Evolutionary conservation across 192 early-diverging fungal species (phyloP).

Genomic region (Coemansia javaensis): DNA sequence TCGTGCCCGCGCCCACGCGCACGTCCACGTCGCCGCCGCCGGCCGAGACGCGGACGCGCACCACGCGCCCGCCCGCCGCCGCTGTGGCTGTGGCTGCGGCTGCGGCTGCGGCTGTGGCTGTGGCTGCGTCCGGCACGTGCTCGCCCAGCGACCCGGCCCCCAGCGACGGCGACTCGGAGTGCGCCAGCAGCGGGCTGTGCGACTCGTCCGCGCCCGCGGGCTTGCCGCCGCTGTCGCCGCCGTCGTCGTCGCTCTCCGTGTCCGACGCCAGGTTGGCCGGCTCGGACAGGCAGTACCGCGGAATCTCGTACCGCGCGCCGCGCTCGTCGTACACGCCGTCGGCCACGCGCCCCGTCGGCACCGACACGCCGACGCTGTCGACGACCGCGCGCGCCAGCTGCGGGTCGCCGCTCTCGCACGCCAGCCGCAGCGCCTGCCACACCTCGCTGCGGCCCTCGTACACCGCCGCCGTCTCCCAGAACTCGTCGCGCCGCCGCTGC

Average conservation of each 20-base stretch:
- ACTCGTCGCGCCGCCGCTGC: slow-evolving; percentile 54
- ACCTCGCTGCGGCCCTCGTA: slow-evolving; percentile 71
- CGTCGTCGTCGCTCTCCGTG: too few species aligned
- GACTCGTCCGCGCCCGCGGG: too few species aligned
- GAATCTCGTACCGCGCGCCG: slow-evolving; percentile 66
- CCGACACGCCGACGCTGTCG: slow-evolving; percentile 60
- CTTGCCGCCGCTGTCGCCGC: too few species aligned
- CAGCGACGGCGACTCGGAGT: too few species aligned
- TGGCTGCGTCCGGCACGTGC: too few species aligned
- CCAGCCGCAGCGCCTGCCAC: slow-evolving; percentile 70
- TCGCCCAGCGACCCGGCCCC: too few species aligned
- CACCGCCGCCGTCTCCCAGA: slow-evolving; percentile 70
- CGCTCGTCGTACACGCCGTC: slow-evolving; percentile 81
- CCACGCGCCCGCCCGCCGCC: too few species aligned
- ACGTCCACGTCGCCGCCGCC: slow-evolving; percentile 10
- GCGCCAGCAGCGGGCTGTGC: too few species aligned
- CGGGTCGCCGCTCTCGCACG: slow-evolving; percentile 50
- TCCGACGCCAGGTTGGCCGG: slow-evolving; percentile 57
- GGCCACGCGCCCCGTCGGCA: slow-evolving; percentile 63
- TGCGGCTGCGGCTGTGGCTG: background rate
- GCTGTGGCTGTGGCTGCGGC: too few species aligned
- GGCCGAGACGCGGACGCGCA: slow-evolving; percentile 14
- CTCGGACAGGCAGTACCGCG: slow-evolving; percentile 58
- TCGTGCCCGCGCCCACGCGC: slow-evolving; percentile 7
- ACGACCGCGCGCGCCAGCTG: slow-evolving; percentile 60